Evolutionary conservation across 331 rosid genomes (phyloP).

Genomic region (Saraca asoca): DNA sequence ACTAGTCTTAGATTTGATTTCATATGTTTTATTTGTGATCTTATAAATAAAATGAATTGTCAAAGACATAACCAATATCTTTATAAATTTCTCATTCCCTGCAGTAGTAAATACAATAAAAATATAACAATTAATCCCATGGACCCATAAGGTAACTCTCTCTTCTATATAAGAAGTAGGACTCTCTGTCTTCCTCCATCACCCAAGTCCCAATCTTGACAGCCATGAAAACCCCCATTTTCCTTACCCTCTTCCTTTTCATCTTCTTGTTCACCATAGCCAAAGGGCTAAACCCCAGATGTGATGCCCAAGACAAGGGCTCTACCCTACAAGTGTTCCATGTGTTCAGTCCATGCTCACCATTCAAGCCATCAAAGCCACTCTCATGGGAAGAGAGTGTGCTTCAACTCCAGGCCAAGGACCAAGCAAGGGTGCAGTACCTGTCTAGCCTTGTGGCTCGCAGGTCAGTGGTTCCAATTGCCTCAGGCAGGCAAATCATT

Average conservation of each 20-base stretch:
- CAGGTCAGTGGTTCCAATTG: constrained; percentile 70
- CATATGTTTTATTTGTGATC: too few relatives aligned
- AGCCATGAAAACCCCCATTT: constrained; percentile 45
- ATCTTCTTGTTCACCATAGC: constrained; percentile 31
- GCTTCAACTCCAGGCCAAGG: constrained; percentile 54
- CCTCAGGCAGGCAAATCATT: constrained; percentile 75
- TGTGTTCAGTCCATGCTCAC: constrained; percentile 70
- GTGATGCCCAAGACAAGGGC: constrained; percentile 48
- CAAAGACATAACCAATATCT: too few relatives aligned
- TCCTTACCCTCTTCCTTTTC: constrained; percentile 33
- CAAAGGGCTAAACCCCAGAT: constrained; percentile 48
- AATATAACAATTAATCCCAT: too few relatives aligned
- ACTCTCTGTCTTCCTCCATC: neutral
- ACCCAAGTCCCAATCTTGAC: constrained; percentile 1
- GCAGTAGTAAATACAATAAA: too few relatives aligned
- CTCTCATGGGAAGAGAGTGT: constrained; percentile 78
- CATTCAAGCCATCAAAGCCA: constrained; percentile 58
- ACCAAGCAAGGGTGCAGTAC: constrained; percentile 63
- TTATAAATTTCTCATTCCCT: too few relatives aligned
- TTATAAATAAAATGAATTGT: too few relatives aligned
- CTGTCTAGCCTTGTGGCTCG: constrained; percentile 55
- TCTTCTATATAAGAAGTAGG: constrained; percentile 22
- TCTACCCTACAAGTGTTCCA: constrained; percentile 74
- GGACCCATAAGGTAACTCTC: neutral
- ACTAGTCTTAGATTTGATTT: too few relatives aligned